A percentile compares a stretch with the other conserved stretches of the same genome.
These are phyloP conservation scores for Hibiscus mutabilis DNA, from an alignment of 345 rosid species.

Conservation along the genomic window DNA sequence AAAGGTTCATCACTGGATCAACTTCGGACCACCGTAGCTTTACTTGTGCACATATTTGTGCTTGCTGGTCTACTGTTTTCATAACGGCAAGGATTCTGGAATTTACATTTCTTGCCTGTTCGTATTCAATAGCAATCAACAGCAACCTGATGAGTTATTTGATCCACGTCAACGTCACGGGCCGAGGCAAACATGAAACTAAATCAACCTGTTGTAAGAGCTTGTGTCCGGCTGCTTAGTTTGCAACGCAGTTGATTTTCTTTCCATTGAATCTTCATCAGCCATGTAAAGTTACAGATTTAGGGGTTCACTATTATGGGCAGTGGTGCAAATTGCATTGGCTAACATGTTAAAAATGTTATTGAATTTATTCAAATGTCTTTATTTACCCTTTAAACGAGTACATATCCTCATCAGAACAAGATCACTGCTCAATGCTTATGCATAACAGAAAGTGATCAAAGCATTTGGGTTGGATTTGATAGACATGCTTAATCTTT, in stretches of 20 bases:
- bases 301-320: not conserved
- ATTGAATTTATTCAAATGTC: too few relatives aligned
- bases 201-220: not conserved
- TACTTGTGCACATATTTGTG: conserved; percentile 22
- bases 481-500: too few relatives aligned
- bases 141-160: conserved; percentile 1
- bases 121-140: conserved; percentile 19
- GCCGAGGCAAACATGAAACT: not conserved
- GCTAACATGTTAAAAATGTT: conserved; percentile 5
- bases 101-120: too few relatives aligned
- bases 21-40: conserved; percentile 13
- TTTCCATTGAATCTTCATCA: not conserved
- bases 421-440: too few relatives aligned
- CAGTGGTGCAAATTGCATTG: conserved; percentile 13
- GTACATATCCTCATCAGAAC: too few relatives aligned
- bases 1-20: conserved; percentile 21
- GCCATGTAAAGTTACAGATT: conserved; percentile 1
- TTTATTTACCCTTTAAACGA: too few relatives aligned
- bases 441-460: too few relatives aligned
- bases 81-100: conserved; percentile 25
- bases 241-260: not conserved
- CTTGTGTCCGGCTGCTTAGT: not conserved
- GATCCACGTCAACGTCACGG: not conserved
- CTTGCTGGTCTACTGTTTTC: conserved; percentile 25
- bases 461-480: too few relatives aligned